Evolutionary conservation across 345 rosid genomes (phyloP).

Genomic region (Gossypium thurberi): DNA sequence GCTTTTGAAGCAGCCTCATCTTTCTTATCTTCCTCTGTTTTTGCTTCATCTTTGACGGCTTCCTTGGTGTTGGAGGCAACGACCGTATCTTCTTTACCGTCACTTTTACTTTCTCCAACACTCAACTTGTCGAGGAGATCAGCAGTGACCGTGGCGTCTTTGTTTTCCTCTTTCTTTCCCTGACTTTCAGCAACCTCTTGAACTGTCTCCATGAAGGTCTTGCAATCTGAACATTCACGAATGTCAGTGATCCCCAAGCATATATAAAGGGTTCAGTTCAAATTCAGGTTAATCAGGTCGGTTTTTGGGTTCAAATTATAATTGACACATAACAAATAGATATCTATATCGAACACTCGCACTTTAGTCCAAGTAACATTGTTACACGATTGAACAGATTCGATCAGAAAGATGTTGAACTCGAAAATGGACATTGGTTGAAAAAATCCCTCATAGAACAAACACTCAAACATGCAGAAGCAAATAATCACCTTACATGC

Average conservation of each 20-base stretch:
- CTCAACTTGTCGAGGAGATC: conserved; percentile 44
- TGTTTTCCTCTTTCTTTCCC: conserved; percentile 36
- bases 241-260: not conserved
- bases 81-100: conserved; percentile 16
- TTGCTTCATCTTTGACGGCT: conserved; percentile 7
- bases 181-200: conserved; percentile 55
- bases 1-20: conserved; percentile 7
- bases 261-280: no score
- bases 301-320: no score
- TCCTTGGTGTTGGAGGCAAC: conserved; percentile 25
- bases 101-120: conserved; percentile 43
- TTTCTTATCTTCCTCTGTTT: conserved; percentile 31
- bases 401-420: not conserved
- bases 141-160: conserved; percentile 49
- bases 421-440: not conserved
- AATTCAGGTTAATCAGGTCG: no score
- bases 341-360: no score
- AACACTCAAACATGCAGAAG: not conserved
- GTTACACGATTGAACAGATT: not conserved
- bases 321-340: no score
- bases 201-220: conserved; percentile 49
- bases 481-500: not conserved
- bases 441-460: not conserved
- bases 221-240: conserved; percentile 37
- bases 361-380: no score